A percentile compares a stretch with the other conserved stretches of the same genome.
phyloP scores from a whole-genome alignment of 768 basidiomycete genomes.

The Boletus subcaerulescens region DNA sequence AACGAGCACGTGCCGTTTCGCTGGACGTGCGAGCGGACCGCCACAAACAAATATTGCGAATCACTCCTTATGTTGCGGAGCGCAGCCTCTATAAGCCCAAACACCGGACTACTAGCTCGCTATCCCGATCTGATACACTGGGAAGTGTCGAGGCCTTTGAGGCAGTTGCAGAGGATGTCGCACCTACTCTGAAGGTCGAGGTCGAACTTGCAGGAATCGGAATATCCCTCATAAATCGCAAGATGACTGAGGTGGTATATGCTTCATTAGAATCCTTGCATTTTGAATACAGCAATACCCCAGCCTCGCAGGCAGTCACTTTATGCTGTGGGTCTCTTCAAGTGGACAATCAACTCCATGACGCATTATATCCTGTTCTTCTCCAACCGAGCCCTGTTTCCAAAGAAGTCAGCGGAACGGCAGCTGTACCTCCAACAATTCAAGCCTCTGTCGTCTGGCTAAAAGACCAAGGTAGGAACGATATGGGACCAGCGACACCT shows the following conservation, averaged over 20 bases:
- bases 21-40: conserved; percentile 92
- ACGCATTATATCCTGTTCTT: conserved; percentile 91
- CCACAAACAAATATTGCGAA: conserved; percentile 76
- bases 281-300: conserved; percentile 80
- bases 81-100: conserved; percentile 85
- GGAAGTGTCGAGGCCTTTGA: conserved; percentile 77
- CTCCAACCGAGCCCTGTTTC: conserved; percentile 90
- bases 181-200: conserved; percentile 60
- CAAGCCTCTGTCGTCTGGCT: conserved; percentile 87
- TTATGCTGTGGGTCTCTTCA: conserved; percentile 85
- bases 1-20: conserved; percentile 67
- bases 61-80: conserved; percentile 84
- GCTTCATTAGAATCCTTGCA: conserved; percentile 73
- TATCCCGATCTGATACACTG: conserved; percentile 66
- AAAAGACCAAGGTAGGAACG: conserved; percentile 79
- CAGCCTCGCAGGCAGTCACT: conserved; percentile 74
- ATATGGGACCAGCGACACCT: neutral
- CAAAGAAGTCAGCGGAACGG: conserved; percentile 69
- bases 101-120: conserved; percentile 41
- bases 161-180: conserved; percentile 72
- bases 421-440: conserved; percentile 76
- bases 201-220: conserved; percentile 90
- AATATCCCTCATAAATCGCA: conserved; percentile 85
- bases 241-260: conserved; percentile 87
- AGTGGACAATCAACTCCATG: conserved; percentile 96